Percentiles rank a stretch among this genome's conserved stretches.
Evolutionary conservation across 2,329 filamentous ascomycete genomes (phyloP).

Genomic region (Trichocomaceae sp.): DNA sequence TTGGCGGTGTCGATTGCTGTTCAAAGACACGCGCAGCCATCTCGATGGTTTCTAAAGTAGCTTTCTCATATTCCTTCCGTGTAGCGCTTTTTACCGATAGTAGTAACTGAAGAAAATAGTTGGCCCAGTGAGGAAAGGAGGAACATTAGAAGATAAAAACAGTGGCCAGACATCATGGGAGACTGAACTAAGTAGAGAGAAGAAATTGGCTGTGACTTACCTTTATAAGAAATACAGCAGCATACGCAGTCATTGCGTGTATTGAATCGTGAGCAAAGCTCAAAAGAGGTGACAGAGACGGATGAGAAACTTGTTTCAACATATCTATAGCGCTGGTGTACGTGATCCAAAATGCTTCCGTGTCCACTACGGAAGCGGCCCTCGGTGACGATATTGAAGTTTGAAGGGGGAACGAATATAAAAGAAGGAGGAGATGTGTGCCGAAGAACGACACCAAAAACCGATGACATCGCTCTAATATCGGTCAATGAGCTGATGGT

Average conservation of each 20-base stretch:
- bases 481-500: background rate
- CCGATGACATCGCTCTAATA: constrained; percentile 25
- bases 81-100: background rate
- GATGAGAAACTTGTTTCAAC: constrained; percentile 26
- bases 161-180: too few relatives aligned
- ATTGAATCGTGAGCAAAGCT: constrained; percentile 38
- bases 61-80: background rate
- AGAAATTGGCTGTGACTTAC: background rate
- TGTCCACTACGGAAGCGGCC: constrained; percentile 18
- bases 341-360: constrained; percentile 20
- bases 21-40: background rate
- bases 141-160: background rate
- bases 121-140: background rate
- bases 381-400: constrained; percentile 20
- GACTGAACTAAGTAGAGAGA: too few relatives aligned
- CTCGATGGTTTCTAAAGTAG: background rate
- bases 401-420: constrained; percentile 33
- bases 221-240: constrained; percentile 35
- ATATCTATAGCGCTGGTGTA: constrained; percentile 24
- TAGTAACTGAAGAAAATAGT: background rate
- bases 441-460: constrained; percentile 37
- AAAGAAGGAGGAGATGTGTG: constrained; percentile 31
- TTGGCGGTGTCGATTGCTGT: background rate
- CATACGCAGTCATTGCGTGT: constrained; percentile 39
- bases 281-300: constrained; percentile 22